Evolutionary conservation across 768 basidiomycete genomes (phyloP).

Genomic region (Cyclocybe cylindracea): DNA sequence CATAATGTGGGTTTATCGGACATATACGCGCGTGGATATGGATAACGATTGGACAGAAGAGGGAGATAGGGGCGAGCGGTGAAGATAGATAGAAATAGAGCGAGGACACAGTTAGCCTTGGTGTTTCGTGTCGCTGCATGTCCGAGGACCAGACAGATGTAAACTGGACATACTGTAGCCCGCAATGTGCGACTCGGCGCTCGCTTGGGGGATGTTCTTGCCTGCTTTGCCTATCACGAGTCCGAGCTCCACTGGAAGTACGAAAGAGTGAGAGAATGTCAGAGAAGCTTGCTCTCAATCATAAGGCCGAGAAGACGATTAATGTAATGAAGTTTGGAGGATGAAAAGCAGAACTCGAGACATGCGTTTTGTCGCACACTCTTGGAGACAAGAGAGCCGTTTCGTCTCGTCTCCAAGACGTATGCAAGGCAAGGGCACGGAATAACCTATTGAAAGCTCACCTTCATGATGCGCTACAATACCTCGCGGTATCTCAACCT

Average conservation of each 20-base stretch:
- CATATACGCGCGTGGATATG: conserved; percentile 24
- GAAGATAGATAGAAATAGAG: conserved; percentile 1
- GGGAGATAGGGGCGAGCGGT: not conserved
- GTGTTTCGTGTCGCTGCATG: not conserved
- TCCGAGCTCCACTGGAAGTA: conserved; percentile 82
- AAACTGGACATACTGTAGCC: conserved; percentile 74
- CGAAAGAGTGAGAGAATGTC: not conserved
- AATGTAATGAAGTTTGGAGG: not conserved
- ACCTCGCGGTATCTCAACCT: conserved; percentile 84
- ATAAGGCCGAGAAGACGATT: not conserved
- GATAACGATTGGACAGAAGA: conserved; percentile 4
- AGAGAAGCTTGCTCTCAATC: conserved; percentile 1
- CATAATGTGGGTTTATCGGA: too few relatives aligned
- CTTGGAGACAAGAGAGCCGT: too few relatives aligned
- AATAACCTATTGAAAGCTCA: conserved; percentile 24
- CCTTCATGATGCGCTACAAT: conserved; percentile 92
- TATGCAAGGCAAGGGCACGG: not conserved
- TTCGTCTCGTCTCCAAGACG: too few relatives aligned
- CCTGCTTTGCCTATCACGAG: conserved; percentile 92
- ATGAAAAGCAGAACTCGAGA: not conserved
- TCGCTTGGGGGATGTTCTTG: conserved; percentile 72
- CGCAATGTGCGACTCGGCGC: conserved; percentile 79
- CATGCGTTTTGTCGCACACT: not conserved
- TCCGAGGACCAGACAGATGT: not conserved
- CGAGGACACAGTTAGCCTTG: not conserved